Conservation (phyloP, 306 rosid genomes). For the Vigna reflexopilosa region DNA sequence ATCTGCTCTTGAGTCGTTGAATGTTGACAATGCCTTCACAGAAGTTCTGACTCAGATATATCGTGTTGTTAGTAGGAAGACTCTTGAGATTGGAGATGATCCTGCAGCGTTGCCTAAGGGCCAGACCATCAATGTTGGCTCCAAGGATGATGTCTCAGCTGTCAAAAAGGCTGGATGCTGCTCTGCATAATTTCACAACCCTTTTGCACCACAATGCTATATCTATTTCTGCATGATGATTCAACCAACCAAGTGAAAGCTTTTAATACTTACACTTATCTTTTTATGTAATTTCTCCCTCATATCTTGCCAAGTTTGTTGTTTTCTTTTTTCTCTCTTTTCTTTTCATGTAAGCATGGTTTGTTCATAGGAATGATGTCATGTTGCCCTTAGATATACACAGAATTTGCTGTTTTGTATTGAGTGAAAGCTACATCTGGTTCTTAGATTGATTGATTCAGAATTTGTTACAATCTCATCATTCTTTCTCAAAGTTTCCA, state of each 20-base stretch:
- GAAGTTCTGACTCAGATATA: conserved; percentile 84
- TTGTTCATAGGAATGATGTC: conserved; percentile 45
- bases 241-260: conserved; percentile 17
- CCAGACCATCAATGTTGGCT: conserved; percentile 75
- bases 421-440: conserved; percentile 33
- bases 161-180: conserved; percentile 77
- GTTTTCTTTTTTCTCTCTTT: neutral
- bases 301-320: conserved; percentile 38
- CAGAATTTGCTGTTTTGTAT: conserved; percentile 19
- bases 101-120: conserved; percentile 81
- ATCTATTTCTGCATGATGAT: conserved; percentile 36
- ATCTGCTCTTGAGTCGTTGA: conserved; percentile 80
- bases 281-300: conserved; percentile 26
- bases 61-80: conserved; percentile 73
- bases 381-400: conserved; percentile 40
- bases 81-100: conserved; percentile 84
- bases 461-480: conserved; percentile 13
- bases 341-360: conserved; percentile 32
- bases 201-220: conserved; percentile 13
- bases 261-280: conserved; percentile 30
- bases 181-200: conserved; percentile 57
- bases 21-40: conserved; percentile 80
- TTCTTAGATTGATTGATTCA: conserved; percentile 29
- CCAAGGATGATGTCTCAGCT: conserved; percentile 79
- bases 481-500: conserved; percentile 14